A percentile compares a stretch with the other conserved stretches of the same genome.
These are phyloP conservation scores for Chenopodium album DNA, from an alignment of 148 eudicot genomes.

Conservation along the genomic window DNA sequence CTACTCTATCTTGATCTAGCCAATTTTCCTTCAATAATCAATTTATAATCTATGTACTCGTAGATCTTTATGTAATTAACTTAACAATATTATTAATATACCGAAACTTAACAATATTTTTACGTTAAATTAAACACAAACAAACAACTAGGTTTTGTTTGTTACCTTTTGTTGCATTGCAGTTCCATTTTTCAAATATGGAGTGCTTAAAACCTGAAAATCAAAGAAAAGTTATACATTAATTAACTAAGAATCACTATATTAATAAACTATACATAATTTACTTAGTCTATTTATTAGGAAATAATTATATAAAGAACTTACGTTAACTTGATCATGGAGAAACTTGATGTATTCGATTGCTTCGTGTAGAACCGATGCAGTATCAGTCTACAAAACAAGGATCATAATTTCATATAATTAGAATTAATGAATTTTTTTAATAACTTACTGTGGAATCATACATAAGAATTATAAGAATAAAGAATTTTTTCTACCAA, in stretches of 20 bases:
- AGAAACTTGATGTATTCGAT: slow-evolving; percentile 92
- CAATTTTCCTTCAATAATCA: slow-evolving; percentile 4
- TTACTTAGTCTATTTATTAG: background rate
- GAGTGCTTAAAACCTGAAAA: slow-evolving; percentile 68
- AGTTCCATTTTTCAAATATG: slow-evolving; percentile 71
- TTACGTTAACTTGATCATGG: slow-evolving; percentile 89
- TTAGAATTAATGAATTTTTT: background rate
- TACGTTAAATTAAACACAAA: slow-evolving; percentile 3
- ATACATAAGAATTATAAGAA: background rate
- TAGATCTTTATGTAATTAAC: background rate
- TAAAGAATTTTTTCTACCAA: background rate
- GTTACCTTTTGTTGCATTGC: slow-evolving; percentile 46
- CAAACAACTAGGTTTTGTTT: slow-evolving; percentile 6
- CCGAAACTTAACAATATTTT: background rate
- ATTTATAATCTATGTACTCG: background rate
- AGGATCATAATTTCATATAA: background rate
- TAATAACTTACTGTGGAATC: background rate
- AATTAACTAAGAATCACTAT: background rate
- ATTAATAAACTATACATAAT: no score
- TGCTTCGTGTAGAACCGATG: slow-evolving; percentile 94
- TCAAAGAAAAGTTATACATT: background rate
- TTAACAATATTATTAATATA: background rate
- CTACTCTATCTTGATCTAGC: slow-evolving; percentile 9
- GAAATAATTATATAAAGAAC: background rate
- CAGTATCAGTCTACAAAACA: slow-evolving; percentile 86